phyloP scores from a whole-genome alignment of 345 rosid genomes.

The Rhodamnia argentea region DNA sequence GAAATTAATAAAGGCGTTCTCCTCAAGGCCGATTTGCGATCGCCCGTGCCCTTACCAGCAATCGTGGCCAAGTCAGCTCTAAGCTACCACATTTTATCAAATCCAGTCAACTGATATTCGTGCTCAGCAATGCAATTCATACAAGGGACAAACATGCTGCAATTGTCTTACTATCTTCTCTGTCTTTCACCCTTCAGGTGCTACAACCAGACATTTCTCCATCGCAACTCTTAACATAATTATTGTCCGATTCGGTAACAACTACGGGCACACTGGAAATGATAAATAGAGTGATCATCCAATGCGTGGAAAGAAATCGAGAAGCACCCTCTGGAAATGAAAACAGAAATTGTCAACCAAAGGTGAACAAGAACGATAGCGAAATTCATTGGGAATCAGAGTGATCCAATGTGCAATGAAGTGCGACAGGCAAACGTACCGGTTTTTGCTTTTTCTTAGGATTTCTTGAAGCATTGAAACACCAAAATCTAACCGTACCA shows the following conservation, averaged over 20 bases:
- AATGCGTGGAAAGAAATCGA: not conserved
- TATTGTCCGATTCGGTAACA: not conserved
- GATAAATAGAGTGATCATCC: not conserved
- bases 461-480: not conserved
- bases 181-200: not conserved
- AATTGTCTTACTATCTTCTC: not conserved
- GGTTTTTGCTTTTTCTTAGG: not conserved
- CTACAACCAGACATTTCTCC: not conserved
- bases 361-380: not conserved
- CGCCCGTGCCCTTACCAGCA: not conserved
- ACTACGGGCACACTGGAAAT: not conserved
- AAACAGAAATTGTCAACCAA: too few species aligned
- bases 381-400: too few species aligned
- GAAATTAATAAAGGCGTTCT: not conserved
- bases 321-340: not conserved
- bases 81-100: too few species aligned
- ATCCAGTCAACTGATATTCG: not conserved
- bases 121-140: not conserved
- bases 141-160: not conserved
- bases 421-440: not conserved
- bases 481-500: not conserved
- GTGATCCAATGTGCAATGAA: too few species aligned
- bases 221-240: not conserved
- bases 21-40: not conserved
- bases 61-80: not conserved